A percentile compares a stretch with the other conserved stretches of the same genome.
Evolutionary conservation across 2,329 filamentous ascomycete species (phyloP).

Genomic region (Pezicula rhizophila): DNA sequence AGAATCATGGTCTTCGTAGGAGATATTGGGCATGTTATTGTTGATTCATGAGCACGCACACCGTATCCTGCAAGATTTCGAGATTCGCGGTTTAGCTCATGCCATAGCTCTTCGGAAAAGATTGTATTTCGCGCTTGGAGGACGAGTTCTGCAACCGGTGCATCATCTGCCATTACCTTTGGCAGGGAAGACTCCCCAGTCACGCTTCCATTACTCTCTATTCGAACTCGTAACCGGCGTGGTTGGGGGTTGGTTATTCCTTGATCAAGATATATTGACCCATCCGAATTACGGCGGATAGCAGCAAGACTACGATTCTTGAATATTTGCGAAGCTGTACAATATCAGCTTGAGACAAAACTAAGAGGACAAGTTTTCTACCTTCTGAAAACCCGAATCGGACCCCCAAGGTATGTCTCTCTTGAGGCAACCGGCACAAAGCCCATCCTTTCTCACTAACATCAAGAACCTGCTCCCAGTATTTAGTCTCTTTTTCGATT

Average conservation of each 20-base stretch:
- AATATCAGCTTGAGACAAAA: slow-evolving; percentile 21
- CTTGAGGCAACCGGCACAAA: slow-evolving; percentile 68
- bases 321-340: slow-evolving; percentile 48
- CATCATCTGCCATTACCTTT: slow-evolving; percentile 48
- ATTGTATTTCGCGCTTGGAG: slow-evolving; percentile 72
- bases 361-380: slow-evolving; percentile 7
- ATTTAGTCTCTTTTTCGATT: slow-evolving; percentile 72
- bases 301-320: slow-evolving; percentile 72
- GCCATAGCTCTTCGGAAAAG: slow-evolving; percentile 81
- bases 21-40: slow-evolving; percentile 50
- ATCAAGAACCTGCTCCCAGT: slow-evolving; percentile 81
- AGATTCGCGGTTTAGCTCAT: slow-evolving; percentile 80
- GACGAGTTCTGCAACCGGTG: slow-evolving; percentile 61
- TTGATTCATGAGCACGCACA: slow-evolving; percentile 56
- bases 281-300: slow-evolving; percentile 67
- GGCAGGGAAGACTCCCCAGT: slow-evolving; percentile 51
- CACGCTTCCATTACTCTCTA: slow-evolving; percentile 50
- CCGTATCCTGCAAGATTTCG: slow-evolving; percentile 65
- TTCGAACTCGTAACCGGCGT: slow-evolving; percentile 60
- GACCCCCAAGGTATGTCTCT: slow-evolving; percentile 72
- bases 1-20: slow-evolving; percentile 54
- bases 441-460: slow-evolving; percentile 84
- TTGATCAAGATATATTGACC: slow-evolving; percentile 68
- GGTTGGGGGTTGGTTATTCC: slow-evolving; percentile 39
- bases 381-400: slow-evolving; percentile 80